A percentile compares a stretch with the other conserved stretches of the same genome.
Conservation (phyloP, 2,329 filamentous ascomycete species). For the Diaporthe sp. region DNA sequence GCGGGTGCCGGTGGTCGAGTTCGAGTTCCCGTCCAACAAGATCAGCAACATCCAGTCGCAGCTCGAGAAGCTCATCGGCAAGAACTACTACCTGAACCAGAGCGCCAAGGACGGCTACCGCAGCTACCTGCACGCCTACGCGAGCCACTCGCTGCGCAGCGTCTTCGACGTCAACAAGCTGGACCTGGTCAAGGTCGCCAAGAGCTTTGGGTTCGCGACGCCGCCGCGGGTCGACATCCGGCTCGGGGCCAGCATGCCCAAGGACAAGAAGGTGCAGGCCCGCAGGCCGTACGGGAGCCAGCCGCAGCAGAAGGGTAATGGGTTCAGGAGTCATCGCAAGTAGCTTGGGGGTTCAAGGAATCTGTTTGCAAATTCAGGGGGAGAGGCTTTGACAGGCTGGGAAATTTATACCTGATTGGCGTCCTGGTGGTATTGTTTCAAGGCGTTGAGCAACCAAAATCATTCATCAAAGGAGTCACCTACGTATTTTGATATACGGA, state of each 20-base stretch:
- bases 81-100: constrained; percentile 98
- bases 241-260: constrained; percentile 81
- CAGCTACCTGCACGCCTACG: constrained; percentile 95
- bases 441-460: constrained; percentile 36
- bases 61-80: constrained; percentile 91
- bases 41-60: constrained; percentile 92
- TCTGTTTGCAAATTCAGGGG: not conserved
- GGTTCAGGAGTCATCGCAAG: constrained; percentile 36
- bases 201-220: constrained; percentile 83
- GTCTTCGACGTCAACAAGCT: constrained; percentile 88
- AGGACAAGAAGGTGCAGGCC: constrained; percentile 76
- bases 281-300: constrained; percentile 84
- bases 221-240: constrained; percentile 86
- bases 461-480: not conserved
- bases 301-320: constrained; percentile 66
- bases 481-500: not conserved
- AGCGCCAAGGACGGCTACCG: constrained; percentile 83
- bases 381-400: not conserved
- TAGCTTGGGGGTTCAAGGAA: not conserved
- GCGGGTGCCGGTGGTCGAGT: constrained; percentile 93
- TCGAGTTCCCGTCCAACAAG: constrained; percentile 93
- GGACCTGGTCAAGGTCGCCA: constrained; percentile 86
- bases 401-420: constrained; percentile 25
- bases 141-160: constrained; percentile 84
- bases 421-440: constrained; percentile 22